Evolutionary conservation across 2,329 filamentous ascomycete species (phyloP).

Genomic region (Neurospora sp.): DNA sequence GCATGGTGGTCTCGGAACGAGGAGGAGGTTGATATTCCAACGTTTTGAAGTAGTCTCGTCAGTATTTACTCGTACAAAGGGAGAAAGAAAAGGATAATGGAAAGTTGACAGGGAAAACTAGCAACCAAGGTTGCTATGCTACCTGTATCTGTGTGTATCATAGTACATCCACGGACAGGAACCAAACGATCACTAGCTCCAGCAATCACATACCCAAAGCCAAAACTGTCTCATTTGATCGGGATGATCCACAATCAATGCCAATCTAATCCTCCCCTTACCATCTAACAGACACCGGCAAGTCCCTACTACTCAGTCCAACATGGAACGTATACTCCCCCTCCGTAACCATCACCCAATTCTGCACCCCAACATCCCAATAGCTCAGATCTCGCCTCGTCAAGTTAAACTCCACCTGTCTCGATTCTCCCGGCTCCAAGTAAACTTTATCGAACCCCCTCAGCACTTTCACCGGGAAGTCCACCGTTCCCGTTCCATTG

Average conservation of each 20-base stretch:
- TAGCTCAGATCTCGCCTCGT: constrained; percentile 63
- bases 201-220: background rate
- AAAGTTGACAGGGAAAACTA: too few relatives aligned
- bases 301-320: constrained; percentile 18
- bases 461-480: constrained; percentile 59
- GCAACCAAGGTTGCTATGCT: too few relatives aligned
- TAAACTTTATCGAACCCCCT: constrained; percentile 63
- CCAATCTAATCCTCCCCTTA: background rate
- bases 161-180: too few relatives aligned
- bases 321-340: constrained; percentile 17
- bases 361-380: constrained; percentile 58
- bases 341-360: constrained; percentile 45
- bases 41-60: too few relatives aligned
- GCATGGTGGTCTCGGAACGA: too few relatives aligned
- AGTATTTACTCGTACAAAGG: too few relatives aligned
- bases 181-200: background rate
- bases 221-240: background rate
- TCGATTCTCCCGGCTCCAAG: constrained; percentile 42
- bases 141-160: too few relatives aligned
- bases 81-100: too few relatives aligned
- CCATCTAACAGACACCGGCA: constrained; percentile 12
- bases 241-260: background rate
- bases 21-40: too few relatives aligned
- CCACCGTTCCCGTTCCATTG: constrained; percentile 23
- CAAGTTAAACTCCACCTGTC: constrained; percentile 45